Evolutionary conservation across 441 rosid species (phyloP), one percentile per base, ranked within the genome.

Genomic region (Erodium moschatum): DNA sequence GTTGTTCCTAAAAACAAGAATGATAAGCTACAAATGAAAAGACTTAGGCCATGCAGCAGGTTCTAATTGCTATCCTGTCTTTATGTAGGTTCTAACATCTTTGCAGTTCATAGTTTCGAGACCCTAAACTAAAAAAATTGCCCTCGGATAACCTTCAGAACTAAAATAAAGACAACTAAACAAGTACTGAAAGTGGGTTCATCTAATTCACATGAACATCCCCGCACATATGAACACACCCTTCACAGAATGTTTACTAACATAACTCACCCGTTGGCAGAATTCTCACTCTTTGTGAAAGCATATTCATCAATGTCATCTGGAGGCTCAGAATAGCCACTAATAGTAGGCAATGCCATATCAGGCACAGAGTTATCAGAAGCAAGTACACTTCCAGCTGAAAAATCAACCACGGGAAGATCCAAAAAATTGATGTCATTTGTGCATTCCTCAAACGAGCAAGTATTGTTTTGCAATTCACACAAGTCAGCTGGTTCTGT

Each of bases 201-300:
- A 52, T 52, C 60, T 16, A 52, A 6, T 52, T 52, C 21, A 16
- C 8, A 16, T 16, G 48, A 10, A 10, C 12, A 42, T 42, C 48
- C 13, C 48, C 3, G 13, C 48, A 42, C 48, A 42, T 44, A 2
- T 3, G 6, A 15, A 44, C 13, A 12, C 50, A 38, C 52, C 52
- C 16, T 46, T 46, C 16, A 11, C 5, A 46, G 52, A 46, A 46
- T 46, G 11, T 19, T 63, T 48, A 60, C 70, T 21, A 70, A 67
- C 66, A 70, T 29, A 80, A 29, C 69, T 52, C 73, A 84, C 89
- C 86, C 73, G 74, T 64, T 72, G 67, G 60, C 4, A 66, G 21
- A 48, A 60, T 76, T 81, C 72, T 65, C 69, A 18, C 66, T 67
- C 54, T 77, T 66, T 70, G 44, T 0, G 10, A 8, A 40, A 40